These are phyloP conservation scores for Zygosaccharomyces pseudorouxii DNA, from an alignment of 805 yeast genomes.

Conservation along the genomic window DNA sequence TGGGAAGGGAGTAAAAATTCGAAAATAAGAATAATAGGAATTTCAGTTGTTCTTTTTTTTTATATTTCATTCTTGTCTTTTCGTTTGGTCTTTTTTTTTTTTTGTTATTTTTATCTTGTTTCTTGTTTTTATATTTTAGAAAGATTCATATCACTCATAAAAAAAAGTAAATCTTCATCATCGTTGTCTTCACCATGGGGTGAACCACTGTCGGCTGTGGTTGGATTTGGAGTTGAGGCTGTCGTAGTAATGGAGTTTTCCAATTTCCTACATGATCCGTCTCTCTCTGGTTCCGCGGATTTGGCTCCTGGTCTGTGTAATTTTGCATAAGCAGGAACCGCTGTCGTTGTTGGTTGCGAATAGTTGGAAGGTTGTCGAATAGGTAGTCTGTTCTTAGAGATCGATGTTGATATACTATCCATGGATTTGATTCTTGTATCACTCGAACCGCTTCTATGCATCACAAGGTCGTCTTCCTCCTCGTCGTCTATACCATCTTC, in stretches of 20 bases:
- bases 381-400: constrained; percentile 22
- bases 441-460: constrained; percentile 9
- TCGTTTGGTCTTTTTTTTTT: background rate
- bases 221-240: constrained; percentile 4
- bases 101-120: background rate
- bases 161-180: constrained; percentile 62
- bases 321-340: constrained; percentile 34
- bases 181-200: constrained; percentile 42
- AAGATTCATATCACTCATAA: constrained; percentile 71
- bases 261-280: background rate
- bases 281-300: constrained; percentile 13
- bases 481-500: constrained; percentile 12
- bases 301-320: constrained; percentile 29
- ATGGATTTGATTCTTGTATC: constrained; percentile 17
- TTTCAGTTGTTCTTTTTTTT: background rate
- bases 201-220: constrained; percentile 27
- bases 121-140: constrained; percentile 19
- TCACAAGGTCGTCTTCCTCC: constrained; percentile 22
- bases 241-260: constrained; percentile 1
- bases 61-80: background rate
- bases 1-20: background rate
- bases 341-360: constrained; percentile 32
- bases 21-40: background rate
- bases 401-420: constrained; percentile 29
- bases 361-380: constrained; percentile 28